Evolutionary conservation across 1,284 basidiomycete species (phyloP).

Genomic region (Cronartium quercuum): DNA sequence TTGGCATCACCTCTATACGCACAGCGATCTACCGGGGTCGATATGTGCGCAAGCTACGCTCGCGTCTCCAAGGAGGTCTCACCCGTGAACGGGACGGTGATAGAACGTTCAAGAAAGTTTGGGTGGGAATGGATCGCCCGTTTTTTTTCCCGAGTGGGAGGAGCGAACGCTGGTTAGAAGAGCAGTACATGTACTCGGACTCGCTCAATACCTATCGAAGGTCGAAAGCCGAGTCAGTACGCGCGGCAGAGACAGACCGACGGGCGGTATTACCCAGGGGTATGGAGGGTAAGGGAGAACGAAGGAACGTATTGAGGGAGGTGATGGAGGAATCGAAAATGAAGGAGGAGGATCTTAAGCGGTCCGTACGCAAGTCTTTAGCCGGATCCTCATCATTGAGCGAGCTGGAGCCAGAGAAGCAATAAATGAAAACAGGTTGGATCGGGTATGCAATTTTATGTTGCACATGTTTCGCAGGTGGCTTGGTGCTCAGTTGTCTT

Average conservation of each 20-base stretch:
- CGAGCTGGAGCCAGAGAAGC: background rate
- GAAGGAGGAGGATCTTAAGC: constrained; percentile 1
- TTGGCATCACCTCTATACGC: constrained; percentile 44
- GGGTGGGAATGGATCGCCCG: constrained; percentile 17
- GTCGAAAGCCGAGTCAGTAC: background rate
- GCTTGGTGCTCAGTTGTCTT: too few species aligned
- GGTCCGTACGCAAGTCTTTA: constrained; percentile 7
- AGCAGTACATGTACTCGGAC: constrained; percentile 19
- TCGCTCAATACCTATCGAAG: constrained; percentile 14
- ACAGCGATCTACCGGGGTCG: constrained; percentile 46
- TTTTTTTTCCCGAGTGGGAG: constrained; percentile 11
- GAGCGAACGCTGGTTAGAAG: background rate
- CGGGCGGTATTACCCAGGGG: constrained; percentile 7
- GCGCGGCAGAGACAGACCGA: background rate
- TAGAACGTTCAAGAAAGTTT: constrained; percentile 29
- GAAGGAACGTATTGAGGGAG: constrained; percentile 4
- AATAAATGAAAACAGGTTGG: background rate
- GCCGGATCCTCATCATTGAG: background rate
- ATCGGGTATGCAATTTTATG: background rate
- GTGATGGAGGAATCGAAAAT: constrained; percentile 4
- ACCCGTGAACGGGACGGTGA: background rate
- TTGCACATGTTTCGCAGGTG: too few species aligned
- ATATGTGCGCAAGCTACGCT: constrained; percentile 42
- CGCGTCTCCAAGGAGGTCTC: constrained; percentile 7
- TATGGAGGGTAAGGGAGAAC: constrained; percentile 7